Conservation (phyloP, 192 early-diverging fungal species). For the Piromyces sp. region DNA sequence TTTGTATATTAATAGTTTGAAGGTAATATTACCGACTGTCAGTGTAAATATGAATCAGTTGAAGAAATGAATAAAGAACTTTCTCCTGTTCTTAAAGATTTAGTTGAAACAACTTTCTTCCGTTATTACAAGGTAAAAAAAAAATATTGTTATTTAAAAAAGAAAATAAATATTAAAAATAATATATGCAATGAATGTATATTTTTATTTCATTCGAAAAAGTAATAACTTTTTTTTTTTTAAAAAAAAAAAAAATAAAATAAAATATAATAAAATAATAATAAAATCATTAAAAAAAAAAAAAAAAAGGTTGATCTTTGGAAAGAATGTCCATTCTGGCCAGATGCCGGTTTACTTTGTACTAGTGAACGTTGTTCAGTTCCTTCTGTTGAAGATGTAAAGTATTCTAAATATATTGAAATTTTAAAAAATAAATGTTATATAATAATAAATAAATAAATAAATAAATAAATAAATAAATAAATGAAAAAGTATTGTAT, state of each 20-base stretch:
- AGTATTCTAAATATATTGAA: neutral
- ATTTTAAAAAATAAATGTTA: neutral
- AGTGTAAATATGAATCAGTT: slow-evolving; percentile 55
- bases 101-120: slow-evolving; percentile 79
- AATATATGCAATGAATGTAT: no score
- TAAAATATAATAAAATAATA: no score
- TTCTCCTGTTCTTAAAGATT: slow-evolving; percentile 39
- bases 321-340: slow-evolving; percentile 81
- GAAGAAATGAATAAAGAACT: slow-evolving; percentile 60
- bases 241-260: no score
- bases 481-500: neutral
- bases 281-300: no score
- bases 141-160: neutral
- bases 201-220: no score
- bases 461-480: slow-evolving; percentile 2
- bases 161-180: no score
- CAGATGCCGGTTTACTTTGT: slow-evolving; percentile 56
- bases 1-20: neutral
- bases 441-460: slow-evolving; percentile 2
- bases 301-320: slow-evolving; percentile 75
- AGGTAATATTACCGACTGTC: slow-evolving; percentile 40
- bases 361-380: slow-evolving; percentile 73
- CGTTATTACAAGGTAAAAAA: slow-evolving; percentile 68
- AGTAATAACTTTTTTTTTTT: no score
- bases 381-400: slow-evolving; percentile 54